phyloP scores from a whole-genome alignment of 257 asterid genomes.

The Fraxinus americana region DNA sequence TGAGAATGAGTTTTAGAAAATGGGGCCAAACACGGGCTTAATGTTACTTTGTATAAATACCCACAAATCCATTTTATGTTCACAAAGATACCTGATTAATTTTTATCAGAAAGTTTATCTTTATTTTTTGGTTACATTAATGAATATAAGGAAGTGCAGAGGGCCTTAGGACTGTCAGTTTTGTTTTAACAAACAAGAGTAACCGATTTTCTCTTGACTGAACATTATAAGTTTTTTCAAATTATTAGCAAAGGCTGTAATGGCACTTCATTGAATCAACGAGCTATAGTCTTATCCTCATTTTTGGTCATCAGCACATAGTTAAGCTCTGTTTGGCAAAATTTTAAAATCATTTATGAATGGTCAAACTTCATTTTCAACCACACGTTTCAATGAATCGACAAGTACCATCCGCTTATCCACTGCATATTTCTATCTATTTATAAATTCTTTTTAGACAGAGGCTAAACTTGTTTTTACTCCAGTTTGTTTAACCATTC shows the following conservation, averaged over 20 bases:
- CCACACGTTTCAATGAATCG: no score
- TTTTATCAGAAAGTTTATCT: slow-evolving; percentile 11
- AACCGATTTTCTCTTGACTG: background rate
- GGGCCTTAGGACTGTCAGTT: background rate
- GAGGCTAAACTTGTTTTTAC: background rate
- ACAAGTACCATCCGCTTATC: no score
- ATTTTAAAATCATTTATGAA: no score
- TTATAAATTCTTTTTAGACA: no score
- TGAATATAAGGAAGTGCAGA: background rate
- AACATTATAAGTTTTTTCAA: background rate
- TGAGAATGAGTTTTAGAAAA: no score
- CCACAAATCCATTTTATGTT: background rate
- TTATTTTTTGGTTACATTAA: background rate
- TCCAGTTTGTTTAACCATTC: background rate
- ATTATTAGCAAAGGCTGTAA: background rate
- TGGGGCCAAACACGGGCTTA: no score
- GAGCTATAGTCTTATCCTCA: background rate
- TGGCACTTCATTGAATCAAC: background rate
- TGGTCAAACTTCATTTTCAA: no score
- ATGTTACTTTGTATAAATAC: background rate
- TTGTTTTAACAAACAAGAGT: slow-evolving; percentile 7
- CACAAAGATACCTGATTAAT: background rate
- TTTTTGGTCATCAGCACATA: background rate
- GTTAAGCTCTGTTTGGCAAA: background rate
- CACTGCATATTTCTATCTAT: no score